phyloP scores from a whole-genome alignment of 2,329 filamentous ascomycete genomes.

The Lasiodiplodia sp. region DNA sequence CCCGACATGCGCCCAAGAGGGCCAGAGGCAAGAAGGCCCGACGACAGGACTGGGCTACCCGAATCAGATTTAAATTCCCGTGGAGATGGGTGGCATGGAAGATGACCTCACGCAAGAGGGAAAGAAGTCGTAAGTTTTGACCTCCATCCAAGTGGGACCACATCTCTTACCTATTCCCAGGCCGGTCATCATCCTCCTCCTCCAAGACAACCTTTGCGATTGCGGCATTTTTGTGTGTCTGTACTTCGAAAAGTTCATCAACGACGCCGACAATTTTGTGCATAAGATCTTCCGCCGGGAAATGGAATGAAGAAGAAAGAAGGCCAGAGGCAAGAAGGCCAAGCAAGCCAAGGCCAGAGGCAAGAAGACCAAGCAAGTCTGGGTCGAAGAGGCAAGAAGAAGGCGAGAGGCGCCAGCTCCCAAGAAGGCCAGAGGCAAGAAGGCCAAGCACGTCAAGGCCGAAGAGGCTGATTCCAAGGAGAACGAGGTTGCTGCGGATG shows the following conservation, averaged over 20 bases:
- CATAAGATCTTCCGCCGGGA: slow-evolving; percentile 70
- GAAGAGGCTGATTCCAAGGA: slow-evolving; percentile 41
- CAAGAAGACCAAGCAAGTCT: neutral
- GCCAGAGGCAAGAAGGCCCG: no score
- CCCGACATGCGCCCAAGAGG: no score
- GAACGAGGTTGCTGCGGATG: slow-evolving; percentile 32
- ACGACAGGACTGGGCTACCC: no score
- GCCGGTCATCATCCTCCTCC: slow-evolving; percentile 43
- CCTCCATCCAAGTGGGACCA: no score
- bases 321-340: slow-evolving; percentile 39
- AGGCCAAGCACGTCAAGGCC: slow-evolving; percentile 18
- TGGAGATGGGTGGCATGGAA: slow-evolving; percentile 80
- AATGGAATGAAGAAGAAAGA: slow-evolving; percentile 52
- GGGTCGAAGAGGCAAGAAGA: slow-evolving; percentile 30
- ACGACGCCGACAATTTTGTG: slow-evolving; percentile 75
- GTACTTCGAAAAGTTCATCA: slow-evolving; percentile 83
- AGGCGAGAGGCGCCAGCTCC: no score
- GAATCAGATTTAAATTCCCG: slow-evolving; percentile 36
- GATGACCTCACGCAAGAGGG: slow-evolving; percentile 36
- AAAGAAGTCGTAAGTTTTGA: slow-evolving; percentile 52
- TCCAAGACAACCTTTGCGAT: slow-evolving; percentile 83
- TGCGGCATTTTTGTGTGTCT: slow-evolving; percentile 88
- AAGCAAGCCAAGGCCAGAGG: slow-evolving; percentile 31
- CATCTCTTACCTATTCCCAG: no score
- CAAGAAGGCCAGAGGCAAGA: no score